These are phyloP conservation scores for Emergomyces orientalis DNA, from an alignment of 2,329 filamentous ascomycete species.

Conservation along the genomic window DNA sequence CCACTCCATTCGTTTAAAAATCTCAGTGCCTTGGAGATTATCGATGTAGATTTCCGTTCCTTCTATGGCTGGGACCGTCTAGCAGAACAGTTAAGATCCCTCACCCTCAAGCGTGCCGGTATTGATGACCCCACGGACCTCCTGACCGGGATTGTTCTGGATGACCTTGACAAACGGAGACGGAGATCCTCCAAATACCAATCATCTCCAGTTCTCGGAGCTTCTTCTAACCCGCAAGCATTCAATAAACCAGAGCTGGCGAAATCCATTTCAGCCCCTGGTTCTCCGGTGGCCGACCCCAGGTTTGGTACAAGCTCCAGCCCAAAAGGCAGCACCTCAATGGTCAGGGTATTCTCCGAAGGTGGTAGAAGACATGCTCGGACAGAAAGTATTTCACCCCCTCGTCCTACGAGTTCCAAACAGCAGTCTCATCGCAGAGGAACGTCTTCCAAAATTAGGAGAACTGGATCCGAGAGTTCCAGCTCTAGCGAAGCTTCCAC, in stretches of 20 bases:
- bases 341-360: slow-evolving; percentile 52
- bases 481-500: slow-evolving; percentile 60
- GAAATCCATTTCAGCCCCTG: slow-evolving; percentile 59
- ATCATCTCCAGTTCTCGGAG: slow-evolving; percentile 62
- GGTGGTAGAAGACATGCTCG: slow-evolving; percentile 27
- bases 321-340: slow-evolving; percentile 35
- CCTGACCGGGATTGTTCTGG: slow-evolving; percentile 83
- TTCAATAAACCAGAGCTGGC: slow-evolving; percentile 57
- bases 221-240: slow-evolving; percentile 49
- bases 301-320: slow-evolving; percentile 42
- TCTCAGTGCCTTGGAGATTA: slow-evolving; percentile 83
- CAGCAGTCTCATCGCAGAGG: slow-evolving; percentile 60
- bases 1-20: slow-evolving; percentile 98
- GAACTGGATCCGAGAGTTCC: slow-evolving; percentile 87
- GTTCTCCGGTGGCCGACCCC: slow-evolving; percentile 48
- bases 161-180: slow-evolving; percentile 89
- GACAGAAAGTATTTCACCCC: slow-evolving; percentile 72
- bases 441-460: slow-evolving; percentile 62
- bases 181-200: slow-evolving; percentile 80
- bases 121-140: slow-evolving; percentile 87
- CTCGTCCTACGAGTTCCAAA: slow-evolving; percentile 64
- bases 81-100: slow-evolving; percentile 79
- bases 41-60: slow-evolving; percentile 89
- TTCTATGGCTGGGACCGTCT: slow-evolving; percentile 96
- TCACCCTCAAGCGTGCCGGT: slow-evolving; percentile 78